Conservation (phyloP, 164 flowering plant genomes). For the Magnolia changhungtana region DNA sequence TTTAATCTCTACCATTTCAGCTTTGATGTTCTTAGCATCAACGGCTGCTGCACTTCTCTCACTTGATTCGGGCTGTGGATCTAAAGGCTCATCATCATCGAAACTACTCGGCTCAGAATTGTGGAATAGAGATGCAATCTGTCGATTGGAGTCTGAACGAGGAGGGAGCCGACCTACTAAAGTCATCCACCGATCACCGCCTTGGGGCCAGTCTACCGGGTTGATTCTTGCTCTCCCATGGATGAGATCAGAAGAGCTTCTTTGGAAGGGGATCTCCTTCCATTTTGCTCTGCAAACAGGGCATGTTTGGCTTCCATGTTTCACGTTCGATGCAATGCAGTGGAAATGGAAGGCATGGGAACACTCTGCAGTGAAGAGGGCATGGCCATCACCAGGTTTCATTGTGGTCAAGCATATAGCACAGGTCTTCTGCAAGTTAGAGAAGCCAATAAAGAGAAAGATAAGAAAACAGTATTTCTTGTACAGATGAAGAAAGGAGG, state of each 20-base stretch:
- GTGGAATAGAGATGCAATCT: conserved; percentile 36
- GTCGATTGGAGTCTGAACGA: conserved; percentile 35
- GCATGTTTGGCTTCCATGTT: conserved; percentile 82
- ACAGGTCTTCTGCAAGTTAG: conserved; percentile 62
- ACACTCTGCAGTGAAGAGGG: conserved; percentile 96
- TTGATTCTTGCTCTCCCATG: conserved; percentile 40
- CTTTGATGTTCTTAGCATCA: not conserved
- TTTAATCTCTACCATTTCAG: conserved; percentile 46
- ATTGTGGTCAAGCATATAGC: conserved; percentile 78
- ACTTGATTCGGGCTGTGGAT: conserved; percentile 21
- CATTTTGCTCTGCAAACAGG: conserved; percentile 95
- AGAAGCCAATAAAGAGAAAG: not conserved
- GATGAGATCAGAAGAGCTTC: conserved; percentile 30
- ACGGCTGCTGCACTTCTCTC: conserved; percentile 13
- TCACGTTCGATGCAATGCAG: conserved; percentile 87
- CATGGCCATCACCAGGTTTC: conserved; percentile 86
- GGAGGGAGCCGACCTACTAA: conserved; percentile 47
- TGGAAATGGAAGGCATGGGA: conserved; percentile 91
- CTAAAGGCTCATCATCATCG: conserved; percentile 69
- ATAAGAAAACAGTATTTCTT: not conserved
- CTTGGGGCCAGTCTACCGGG: conserved; percentile 44
- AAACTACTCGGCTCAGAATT: conserved; percentile 58
- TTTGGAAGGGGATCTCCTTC: conserved; percentile 86
- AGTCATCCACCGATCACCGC: conserved; percentile 52
- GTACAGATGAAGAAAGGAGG: not conserved